Percentiles rank a stretch among this genome's conserved stretches.
phyloP scores from a whole-genome alignment of 805 yeast genomes.

The Saccharomyces eubayanus region DNA sequence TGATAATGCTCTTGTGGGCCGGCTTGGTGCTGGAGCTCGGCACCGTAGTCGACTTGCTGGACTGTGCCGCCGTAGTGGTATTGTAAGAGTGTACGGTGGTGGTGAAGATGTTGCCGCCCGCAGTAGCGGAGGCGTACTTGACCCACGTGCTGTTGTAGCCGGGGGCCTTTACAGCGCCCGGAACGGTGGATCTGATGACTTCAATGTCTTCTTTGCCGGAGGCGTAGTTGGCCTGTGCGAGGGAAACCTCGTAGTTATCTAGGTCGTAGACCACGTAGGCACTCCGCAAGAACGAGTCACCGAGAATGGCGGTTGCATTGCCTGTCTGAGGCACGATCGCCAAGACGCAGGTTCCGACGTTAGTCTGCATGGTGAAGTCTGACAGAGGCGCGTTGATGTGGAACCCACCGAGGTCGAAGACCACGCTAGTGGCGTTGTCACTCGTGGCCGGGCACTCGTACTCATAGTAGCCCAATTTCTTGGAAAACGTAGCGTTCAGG shows the following conservation, averaged over 20 bases:
- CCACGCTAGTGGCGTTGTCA: slow-evolving; percentile 28
- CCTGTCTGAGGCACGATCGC: slow-evolving; percentile 32
- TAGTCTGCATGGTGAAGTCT: slow-evolving; percentile 26
- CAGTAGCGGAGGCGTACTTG: slow-evolving; percentile 12
- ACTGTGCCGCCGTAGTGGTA: not conserved
- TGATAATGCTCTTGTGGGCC: not conserved
- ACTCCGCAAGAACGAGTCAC: slow-evolving; percentile 48
- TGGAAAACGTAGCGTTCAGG: slow-evolving; percentile 39
- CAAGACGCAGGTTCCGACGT: slow-evolving; percentile 34
- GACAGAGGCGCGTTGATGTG: slow-evolving; percentile 42
- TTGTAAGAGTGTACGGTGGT: not conserved
- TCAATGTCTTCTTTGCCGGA: slow-evolving; percentile 37
- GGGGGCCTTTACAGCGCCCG: slow-evolving; percentile 42
- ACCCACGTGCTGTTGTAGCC: slow-evolving; percentile 39
- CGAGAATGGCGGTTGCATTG: slow-evolving; percentile 34
- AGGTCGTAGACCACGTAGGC: slow-evolving; percentile 55
- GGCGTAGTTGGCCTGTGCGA: slow-evolving; percentile 39
- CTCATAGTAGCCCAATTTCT: slow-evolving; percentile 37
- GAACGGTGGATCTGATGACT: slow-evolving; percentile 37
- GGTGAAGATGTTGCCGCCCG: slow-evolving; percentile 27
- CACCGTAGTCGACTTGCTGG: not conserved
- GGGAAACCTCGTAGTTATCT: slow-evolving; percentile 37
- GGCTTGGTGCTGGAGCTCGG: not conserved
- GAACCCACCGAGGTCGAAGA: slow-evolving; percentile 54
- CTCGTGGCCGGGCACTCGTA: slow-evolving; percentile 35